Percentiles rank a stretch among this genome's conserved stretches.
These are phyloP conservation scores for Glutinoglossum americanum DNA, from an alignment of 495 filamentous ascomycete genomes.

Conservation along the genomic window DNA sequence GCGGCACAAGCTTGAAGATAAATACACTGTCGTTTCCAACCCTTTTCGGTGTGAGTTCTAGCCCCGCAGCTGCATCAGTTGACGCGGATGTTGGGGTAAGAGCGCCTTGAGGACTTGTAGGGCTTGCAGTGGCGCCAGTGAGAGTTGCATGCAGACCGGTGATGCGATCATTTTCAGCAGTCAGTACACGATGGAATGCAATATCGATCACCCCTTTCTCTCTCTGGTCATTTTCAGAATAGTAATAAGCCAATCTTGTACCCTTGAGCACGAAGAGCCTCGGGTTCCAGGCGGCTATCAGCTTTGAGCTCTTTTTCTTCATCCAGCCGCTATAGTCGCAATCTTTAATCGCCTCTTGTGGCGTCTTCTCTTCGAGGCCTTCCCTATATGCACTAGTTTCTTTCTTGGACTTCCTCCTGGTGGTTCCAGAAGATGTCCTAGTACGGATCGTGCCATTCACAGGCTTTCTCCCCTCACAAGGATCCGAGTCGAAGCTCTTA, in stretches of 20 bases:
- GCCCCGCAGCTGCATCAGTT: constrained; percentile 9
- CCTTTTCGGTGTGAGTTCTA: constrained; percentile 3
- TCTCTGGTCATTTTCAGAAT: constrained; percentile 73
- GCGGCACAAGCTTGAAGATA: constrained; percentile 95
- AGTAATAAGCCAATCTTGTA: constrained; percentile 84
- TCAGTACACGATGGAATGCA: constrained; percentile 82
- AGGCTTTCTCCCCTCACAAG: constrained; percentile 37
- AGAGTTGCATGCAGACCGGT: constrained; percentile 79
- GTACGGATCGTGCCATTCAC: constrained; percentile 29
- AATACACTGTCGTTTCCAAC: constrained; percentile 31
- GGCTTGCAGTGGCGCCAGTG: constrained; percentile 61
- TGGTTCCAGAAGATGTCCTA: constrained; percentile 13
- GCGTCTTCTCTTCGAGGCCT: constrained; percentile 63
- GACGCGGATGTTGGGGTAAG: constrained; percentile 31
- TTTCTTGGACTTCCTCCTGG: constrained; percentile 62
- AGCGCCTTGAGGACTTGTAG: constrained; percentile 46
- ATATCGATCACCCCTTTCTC: constrained; percentile 96
- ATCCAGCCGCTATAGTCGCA: constrained; percentile 98
- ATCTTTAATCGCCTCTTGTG: constrained; percentile 61
- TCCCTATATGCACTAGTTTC: constrained; percentile 83
- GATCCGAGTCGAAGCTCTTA: constrained; percentile 57
- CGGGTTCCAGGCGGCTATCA: constrained; percentile 94
- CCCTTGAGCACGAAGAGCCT: constrained; percentile 86
- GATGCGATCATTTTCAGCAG: constrained; percentile 80
- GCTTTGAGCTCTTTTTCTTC: constrained; percentile 91